Conservation (phyloP, 306 rosid species). For the Citrullus amarus region DNA sequence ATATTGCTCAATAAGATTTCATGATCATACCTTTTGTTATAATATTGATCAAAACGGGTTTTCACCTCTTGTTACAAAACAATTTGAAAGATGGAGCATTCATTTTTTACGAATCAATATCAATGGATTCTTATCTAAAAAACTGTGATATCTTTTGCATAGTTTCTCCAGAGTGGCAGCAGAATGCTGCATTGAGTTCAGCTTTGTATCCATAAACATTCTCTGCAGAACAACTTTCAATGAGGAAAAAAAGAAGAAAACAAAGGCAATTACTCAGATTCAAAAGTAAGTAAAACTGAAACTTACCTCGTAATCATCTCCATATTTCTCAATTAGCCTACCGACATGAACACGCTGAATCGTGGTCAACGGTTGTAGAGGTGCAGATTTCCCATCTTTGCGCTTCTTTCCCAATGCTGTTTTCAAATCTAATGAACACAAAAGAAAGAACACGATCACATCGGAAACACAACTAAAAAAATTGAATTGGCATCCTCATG, state of each 20-base stretch:
- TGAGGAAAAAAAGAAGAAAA: not conserved
- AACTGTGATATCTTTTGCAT: slow-evolving; percentile 44
- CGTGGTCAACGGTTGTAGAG: slow-evolving; percentile 56
- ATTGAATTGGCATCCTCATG: not conserved
- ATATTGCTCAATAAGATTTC: not conserved
- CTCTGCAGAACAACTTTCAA: slow-evolving; percentile 30
- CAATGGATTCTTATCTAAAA: slow-evolving; percentile 38
- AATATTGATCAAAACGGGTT: not conserved
- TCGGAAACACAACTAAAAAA: not conserved
- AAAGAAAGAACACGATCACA: slow-evolving; percentile 1
- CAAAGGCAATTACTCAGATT: not conserved
- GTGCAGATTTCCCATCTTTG: slow-evolving; percentile 61
- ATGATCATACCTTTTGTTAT: not conserved
- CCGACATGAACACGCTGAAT: slow-evolving; percentile 59
- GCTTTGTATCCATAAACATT: slow-evolving; percentile 78
- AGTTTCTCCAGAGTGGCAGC: slow-evolving; percentile 63
- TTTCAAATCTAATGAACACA: slow-evolving; percentile 51
- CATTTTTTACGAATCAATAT: slow-evolving; percentile 22
- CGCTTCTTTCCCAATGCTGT: slow-evolving; percentile 70
- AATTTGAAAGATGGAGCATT: not conserved
- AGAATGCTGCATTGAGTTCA: slow-evolving; percentile 81
- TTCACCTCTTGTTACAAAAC: not conserved
- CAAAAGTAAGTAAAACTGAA: not conserved
- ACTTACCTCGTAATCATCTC: slow-evolving; percentile 53
- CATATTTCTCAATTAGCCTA: slow-evolving; percentile 53